Evolutionary conservation across 768 basidiomycete genomes (phyloP), one percentile per base, ranked within the genome.

Genomic region (Hydnum rufescens): DNA sequence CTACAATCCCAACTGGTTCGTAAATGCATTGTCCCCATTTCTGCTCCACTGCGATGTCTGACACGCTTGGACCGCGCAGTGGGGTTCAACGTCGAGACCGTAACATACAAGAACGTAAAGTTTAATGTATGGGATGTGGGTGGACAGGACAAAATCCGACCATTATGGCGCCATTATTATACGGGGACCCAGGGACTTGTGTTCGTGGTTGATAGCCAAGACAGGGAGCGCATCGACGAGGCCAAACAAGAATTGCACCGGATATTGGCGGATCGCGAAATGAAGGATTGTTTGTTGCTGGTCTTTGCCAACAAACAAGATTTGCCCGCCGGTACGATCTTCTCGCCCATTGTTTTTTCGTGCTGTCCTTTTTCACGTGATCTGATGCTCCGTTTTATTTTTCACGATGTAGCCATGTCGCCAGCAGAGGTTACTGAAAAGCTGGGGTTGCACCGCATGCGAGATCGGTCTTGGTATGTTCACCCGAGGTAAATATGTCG

Each of bases 111-210:
- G 66, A 67, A 68, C 62, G 61, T 70, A 66, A 71, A 66, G 42
- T 71, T 77, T 62, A 71, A 68, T 16, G 72, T 73, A 2, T 80
- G 76, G 78, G 78, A 81, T 63, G 65, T 77, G 53, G 80, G 79
- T 58, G 76, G 76, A 22, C 76, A 76, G 59, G 70, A 67, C 58
- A 71, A 69, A 57, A 67, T 71, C 51, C 58, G 66, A 25, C 67
- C 67, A 28, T 65, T 74, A 50, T 70, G 67, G 69, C 64, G 67
- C 57, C 72, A 72, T 60, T 72, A 72, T 59, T 72, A 71, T 61
- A 71, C 70, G 0, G 70, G 70, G 42, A 72, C 71, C 1, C 71
- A 72, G 62, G 71, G 70, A 18, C 61, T 72, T 42, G 69, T 72
- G 56, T 72, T 72, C 53, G 71, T 72, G 42, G 70, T 72, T 57